Percentiles rank a stretch among this genome's conserved stretches.
Evolutionary conservation across 768 basidiomycete species (phyloP).

Genomic region (Tricholoma terreum): DNA sequence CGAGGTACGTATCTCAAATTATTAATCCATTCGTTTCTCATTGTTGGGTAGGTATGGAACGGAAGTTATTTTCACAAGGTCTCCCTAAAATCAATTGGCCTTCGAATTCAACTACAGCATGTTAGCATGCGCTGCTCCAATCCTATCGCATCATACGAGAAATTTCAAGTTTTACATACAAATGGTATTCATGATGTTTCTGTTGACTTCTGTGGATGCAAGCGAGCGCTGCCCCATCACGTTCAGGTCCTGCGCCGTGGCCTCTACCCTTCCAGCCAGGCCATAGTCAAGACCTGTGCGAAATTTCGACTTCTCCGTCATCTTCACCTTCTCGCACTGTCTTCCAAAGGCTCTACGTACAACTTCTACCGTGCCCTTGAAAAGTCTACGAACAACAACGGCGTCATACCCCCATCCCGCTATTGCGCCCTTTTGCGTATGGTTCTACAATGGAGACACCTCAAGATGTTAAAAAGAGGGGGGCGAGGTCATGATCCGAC

Average conservation of each 20-base stretch:
- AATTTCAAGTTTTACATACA: conserved; percentile 12
- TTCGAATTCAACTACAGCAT: conserved; percentile 15
- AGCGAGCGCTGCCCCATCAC: background rate
- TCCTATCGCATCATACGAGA: background rate
- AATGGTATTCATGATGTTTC: conserved; percentile 18
- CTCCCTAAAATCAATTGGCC: conserved; percentile 1
- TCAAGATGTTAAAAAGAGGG: conserved; percentile 20
- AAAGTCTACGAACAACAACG: conserved; percentile 25
- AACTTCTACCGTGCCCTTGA: conserved; percentile 29
- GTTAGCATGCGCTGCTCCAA: conserved; percentile 1
- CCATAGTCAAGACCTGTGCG: conserved; percentile 17
- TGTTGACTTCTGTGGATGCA: conserved; percentile 16
- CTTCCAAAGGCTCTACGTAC: conserved; percentile 27
- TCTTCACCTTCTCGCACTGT: conserved; percentile 23
- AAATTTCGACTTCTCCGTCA: conserved; percentile 24
- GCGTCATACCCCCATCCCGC: conserved; percentile 4
- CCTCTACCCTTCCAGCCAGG: conserved; percentile 19
- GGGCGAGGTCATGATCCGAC: conserved; percentile 20
- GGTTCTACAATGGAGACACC: conserved; percentile 19
- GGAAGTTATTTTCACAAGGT: background rate
- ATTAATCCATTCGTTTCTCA: background rate
- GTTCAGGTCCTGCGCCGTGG: conserved; percentile 21
- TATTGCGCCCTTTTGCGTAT: conserved; percentile 16
- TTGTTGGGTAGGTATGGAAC: conserved; percentile 13
- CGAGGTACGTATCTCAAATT: background rate